Base-by-base conservation (phyloP, 768 basidiomycete genomes). In the Serendipita vermifera region DNA sequence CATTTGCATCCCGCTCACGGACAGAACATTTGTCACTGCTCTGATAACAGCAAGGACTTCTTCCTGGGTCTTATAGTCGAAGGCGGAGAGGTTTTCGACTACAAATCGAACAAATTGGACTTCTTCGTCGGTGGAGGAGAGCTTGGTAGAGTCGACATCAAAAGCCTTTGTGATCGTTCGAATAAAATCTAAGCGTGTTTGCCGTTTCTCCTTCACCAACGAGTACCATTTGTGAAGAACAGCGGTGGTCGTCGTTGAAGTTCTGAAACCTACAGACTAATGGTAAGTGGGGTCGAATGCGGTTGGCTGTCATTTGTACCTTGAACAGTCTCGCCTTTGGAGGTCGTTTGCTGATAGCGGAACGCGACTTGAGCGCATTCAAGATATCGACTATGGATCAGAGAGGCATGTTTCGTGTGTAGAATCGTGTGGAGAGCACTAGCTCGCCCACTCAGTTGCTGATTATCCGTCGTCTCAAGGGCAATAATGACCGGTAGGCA, bases 21-120 rank as follows among this genome's bases (percentile, higher is more conserved):
- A 92, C 41, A 89, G 74, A 22, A 85, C 75, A 15, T 77, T 71
- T 6, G 87, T 90, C 56, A 93, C 74, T 55, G 78, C 76, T 58
- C 85, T 86, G 64, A 96, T 79, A 22, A 97, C 82, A 3, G 85
- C 82, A 54, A 97, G 71, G 3, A 85, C 82, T 69, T 98, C 96
- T 68, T 99, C 96, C 62, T 86, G 83, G 0, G 89, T 88, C 72
- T 91, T 97, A 74, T 93, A 98, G 32, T 98, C 92, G 59, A 99
- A 80, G 0, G 84, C 73, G 0, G 92, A 77, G 57, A 98, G 84
- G 64, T 97, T 97, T 66, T 98, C 96, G 0, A 89, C 84, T 80
- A 97, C 87, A 70, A 91, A 99, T 55, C 92, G 83, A 3, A 77
- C 77, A 65, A 97, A 90, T 48, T 85, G 80, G 55, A 93, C 75